A percentile compares a stretch with the other conserved stretches of the same genome.
Conservation (phyloP, 495 filamentous ascomycete species). For the Talaromyces proteolyticus region DNA sequence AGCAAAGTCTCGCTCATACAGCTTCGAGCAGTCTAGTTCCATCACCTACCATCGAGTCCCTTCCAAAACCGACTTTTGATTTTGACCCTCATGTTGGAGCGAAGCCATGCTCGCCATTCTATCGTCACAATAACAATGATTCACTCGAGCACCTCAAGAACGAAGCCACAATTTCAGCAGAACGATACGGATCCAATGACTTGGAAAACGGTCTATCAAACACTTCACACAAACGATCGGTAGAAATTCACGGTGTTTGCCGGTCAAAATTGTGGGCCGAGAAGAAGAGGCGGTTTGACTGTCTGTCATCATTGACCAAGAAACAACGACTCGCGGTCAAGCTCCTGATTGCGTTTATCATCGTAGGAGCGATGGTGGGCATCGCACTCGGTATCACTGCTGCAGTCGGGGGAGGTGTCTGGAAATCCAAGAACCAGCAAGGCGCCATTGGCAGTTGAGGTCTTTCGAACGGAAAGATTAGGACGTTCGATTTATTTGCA, state of each 20-base stretch:
- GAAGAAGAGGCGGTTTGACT: slow-evolving; percentile 25
- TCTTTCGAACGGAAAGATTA: background rate
- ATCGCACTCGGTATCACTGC: slow-evolving; percentile 58
- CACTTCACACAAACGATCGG: slow-evolving; percentile 7
- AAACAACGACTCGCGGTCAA: slow-evolving; percentile 47
- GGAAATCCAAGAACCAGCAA: slow-evolving; percentile 31
- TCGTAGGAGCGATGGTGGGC: slow-evolving; percentile 54
- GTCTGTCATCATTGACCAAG: slow-evolving; percentile 33
- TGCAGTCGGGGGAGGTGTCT: slow-evolving; percentile 55
- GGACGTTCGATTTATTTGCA: background rate
- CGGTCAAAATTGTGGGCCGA: slow-evolving; percentile 38
- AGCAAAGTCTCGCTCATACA: background rate
- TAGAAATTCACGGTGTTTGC: slow-evolving; percentile 12
- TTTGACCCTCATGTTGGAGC: slow-evolving; percentile 37
- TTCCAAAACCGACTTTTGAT: slow-evolving; percentile 12
- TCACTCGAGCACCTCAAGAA: slow-evolving; percentile 40
- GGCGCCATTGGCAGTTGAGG: slow-evolving; percentile 12
- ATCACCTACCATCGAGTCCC: slow-evolving; percentile 2
- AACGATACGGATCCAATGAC: slow-evolving; percentile 16
- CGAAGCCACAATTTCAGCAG: slow-evolving; percentile 25
- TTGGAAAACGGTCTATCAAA: slow-evolving; percentile 19
- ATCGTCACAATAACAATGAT: slow-evolving; percentile 46
- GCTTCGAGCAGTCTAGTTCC: background rate
- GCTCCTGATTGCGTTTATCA: slow-evolving; percentile 46
- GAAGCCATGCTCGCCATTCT: slow-evolving; percentile 55